Base-by-base conservation (phyloP, 1,139 yeast species). In the Candida neerlandica region DNA sequence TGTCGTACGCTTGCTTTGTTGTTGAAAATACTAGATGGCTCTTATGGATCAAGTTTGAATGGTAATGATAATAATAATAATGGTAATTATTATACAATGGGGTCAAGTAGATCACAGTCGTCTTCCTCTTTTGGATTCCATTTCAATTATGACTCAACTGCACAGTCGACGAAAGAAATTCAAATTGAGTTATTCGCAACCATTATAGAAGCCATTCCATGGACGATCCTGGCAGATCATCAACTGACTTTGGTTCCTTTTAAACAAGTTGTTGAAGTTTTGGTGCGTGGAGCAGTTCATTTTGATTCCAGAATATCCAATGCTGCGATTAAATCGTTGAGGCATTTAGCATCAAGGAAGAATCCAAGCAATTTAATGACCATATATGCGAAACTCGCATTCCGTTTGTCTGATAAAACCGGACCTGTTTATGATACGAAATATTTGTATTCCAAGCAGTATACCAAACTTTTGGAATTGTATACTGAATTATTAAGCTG, bases 401-500 rank as follows among this genome's bases (percentile, higher is more conserved):
- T 91, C 65, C 84, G 86, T 55, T 81, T 88, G 54, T 89, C 86
- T 55, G 97, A 90, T 51, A 83, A 82, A 55, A 51, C 53, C 4
- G 71, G 70, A 5, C 72, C 76, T 5, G 57, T 62, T 21, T 80
- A 81, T 58, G 81, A 85, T 44, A 72, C 84, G 11, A 77, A 81
- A 16, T 80, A 79, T 55, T 70, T 85, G 47, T 78, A 82, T 29
- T 80, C 85, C 0, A 59, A 68, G 2, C 88, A 83, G 50, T 86
- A 86, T 59, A 81, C 82, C 47, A 71, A 71, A 45, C 64, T 89
- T 3, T 69, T 94, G 48, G 81, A 81, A 54, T 75, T 91, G 0
- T 94, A 92, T 56, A 87, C 89, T 2, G 96, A 89, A 43, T 67
- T 94, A 16, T 71, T 94, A 40, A 84, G 82, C 49, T 83, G 89